phyloP scores from a whole-genome alignment of 768 basidiomycete species.

The Psilocybe cyanescens region DNA sequence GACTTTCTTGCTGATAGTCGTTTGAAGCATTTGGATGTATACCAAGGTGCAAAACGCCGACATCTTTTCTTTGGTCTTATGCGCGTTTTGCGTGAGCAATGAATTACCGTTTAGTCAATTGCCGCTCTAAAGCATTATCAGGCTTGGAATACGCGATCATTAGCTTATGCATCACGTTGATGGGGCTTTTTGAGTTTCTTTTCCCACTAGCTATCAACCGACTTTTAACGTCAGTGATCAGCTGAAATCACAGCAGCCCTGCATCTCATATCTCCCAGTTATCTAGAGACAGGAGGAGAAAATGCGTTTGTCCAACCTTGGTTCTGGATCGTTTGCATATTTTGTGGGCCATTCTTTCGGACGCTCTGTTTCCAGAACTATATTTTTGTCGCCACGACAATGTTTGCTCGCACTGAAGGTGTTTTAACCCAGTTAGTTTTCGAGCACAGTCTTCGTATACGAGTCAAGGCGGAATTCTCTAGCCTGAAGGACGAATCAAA shows the following conservation, averaged over 20 bases:
- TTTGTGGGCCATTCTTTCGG: constrained; percentile 41
- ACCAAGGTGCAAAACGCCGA: constrained; percentile 7
- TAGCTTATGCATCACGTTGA: not conserved
- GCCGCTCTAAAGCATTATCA: not conserved
- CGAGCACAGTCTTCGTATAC: constrained; percentile 56
- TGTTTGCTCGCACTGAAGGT: constrained; percentile 39
- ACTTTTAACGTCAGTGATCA: constrained; percentile 5
- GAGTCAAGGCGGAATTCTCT: constrained; percentile 36
- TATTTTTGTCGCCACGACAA: constrained; percentile 50
- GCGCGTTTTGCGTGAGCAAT: constrained; percentile 31
- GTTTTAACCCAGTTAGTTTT: constrained; percentile 44
- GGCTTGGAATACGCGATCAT: constrained; percentile 27
- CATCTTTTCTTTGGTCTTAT: constrained; percentile 32
- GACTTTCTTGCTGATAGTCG: not conserved
- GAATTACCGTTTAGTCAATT: not conserved
- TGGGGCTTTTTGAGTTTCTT: not conserved
- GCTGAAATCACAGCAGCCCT: not conserved
- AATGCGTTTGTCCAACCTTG: constrained; percentile 58
- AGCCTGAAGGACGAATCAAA: not conserved
- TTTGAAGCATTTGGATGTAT: constrained; percentile 13
- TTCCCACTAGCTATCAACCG: constrained; percentile 13
- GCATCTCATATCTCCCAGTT: constrained; percentile 33
- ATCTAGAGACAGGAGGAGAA: constrained; percentile 57
- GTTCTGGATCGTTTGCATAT: constrained; percentile 56
- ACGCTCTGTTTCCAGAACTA: constrained; percentile 57